These are phyloP conservation scores for Trichoderma breve DNA, from an alignment of 2,329 filamentous ascomycete genomes.

Conservation along the genomic window DNA sequence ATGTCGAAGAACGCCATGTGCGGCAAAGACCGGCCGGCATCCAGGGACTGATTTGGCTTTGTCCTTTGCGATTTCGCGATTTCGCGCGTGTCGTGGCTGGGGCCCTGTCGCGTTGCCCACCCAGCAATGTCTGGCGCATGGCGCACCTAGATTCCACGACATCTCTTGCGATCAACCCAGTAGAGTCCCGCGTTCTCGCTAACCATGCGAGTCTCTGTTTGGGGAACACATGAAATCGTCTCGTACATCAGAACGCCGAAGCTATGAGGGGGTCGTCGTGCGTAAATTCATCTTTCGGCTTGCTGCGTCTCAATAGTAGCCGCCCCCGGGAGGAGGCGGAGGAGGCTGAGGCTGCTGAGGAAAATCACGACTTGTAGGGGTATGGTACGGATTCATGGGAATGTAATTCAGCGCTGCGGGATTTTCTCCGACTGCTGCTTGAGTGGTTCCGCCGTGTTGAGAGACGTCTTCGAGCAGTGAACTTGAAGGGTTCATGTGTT, in stretches of 20 bases:
- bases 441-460: conserved; percentile 10
- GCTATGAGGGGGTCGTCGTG: neutral
- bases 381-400: conserved; percentile 18
- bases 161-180: neutral
- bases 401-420: conserved; percentile 15
- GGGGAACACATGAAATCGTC: neutral
- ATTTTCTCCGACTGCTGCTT: conserved; percentile 5
- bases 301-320: conserved; percentile 16
- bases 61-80: neutral
- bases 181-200: neutral
- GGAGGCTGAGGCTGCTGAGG: neutral
- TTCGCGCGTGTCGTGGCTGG: neutral
- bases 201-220: neutral
- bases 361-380: conserved; percentile 13
- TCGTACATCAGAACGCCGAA: neutral
- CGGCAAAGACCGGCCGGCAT: neutral
- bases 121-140: neutral
- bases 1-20: neutral
- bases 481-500: conserved; percentile 1
- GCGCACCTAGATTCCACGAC: neutral
- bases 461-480: conserved; percentile 15
- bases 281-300: neutral
- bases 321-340: neutral
- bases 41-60: neutral
- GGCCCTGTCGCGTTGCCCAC: neutral